Evolutionary conservation across 139 green algal genomes (phyloP).

Genomic region (Pleodorina starrii): DNA sequence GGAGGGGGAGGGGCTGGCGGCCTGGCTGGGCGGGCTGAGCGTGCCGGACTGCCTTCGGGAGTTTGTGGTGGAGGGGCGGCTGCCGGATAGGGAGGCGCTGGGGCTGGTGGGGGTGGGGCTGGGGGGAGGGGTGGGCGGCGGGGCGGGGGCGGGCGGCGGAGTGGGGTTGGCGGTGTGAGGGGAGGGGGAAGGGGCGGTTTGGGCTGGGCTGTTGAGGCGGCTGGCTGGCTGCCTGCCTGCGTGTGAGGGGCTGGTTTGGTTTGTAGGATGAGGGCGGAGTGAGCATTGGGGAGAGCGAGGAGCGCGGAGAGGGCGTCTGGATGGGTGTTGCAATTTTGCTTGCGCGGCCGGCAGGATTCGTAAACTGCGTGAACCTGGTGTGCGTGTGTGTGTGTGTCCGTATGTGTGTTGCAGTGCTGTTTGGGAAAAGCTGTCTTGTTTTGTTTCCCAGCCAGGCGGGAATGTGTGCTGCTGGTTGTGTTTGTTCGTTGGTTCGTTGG

Average conservation of each 20-base stretch:
- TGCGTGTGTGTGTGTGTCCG: neutral
- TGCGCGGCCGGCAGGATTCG: neutral
- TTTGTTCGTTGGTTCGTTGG: neutral
- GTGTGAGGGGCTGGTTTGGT: too few species aligned
- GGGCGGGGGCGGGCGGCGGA: neutral
- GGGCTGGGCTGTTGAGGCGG: neutral
- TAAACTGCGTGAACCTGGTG: neutral
- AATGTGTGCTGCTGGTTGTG: too few species aligned
- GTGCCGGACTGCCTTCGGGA: conserved; percentile 42
- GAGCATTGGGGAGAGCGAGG: too few species aligned
- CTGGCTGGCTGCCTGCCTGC: too few species aligned
- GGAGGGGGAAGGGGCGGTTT: neutral
- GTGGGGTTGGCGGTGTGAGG: neutral
- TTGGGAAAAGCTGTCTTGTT: neutral
- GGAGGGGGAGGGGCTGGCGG: conserved; percentile 71
- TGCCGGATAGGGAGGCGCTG: conserved; percentile 30
- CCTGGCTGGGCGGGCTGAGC: conserved; percentile 60
- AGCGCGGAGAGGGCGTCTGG: neutral
- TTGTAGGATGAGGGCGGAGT: too few species aligned
- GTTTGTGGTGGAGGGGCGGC: conserved; percentile 14
- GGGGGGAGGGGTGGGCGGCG: neutral
- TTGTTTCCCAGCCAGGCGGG: too few species aligned
- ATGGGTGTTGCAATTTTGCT: neutral
- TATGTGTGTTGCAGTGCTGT: neutral
- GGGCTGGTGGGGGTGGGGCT: neutral